Percentiles rank a stretch among this genome's conserved stretches.
These are phyloP conservation scores for Saccharomycopsis sp. DNA, from an alignment of 805 yeast genomes.

Conservation along the genomic window DNA sequence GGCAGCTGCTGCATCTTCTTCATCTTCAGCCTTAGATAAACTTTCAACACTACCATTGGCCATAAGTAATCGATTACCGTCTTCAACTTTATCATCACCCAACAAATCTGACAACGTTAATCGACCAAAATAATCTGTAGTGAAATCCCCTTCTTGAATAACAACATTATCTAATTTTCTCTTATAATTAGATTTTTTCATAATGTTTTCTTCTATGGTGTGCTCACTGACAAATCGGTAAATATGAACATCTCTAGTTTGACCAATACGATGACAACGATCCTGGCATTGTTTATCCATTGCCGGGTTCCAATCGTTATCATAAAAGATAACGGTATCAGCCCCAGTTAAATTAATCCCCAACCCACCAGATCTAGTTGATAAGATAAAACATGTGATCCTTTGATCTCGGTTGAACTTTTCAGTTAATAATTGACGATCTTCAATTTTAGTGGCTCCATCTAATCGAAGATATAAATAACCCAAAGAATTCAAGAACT, in stretches of 20 bases:
- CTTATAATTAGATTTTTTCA: constrained; percentile 91
- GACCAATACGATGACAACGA: constrained; percentile 98
- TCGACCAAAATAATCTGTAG: constrained; percentile 91
- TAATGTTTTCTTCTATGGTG: constrained; percentile 92
- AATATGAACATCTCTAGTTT: constrained; percentile 94
- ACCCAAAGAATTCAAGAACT: constrained; percentile 89
- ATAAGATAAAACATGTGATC: constrained; percentile 84
- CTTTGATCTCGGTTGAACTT: constrained; percentile 80
- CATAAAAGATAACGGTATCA: constrained; percentile 96
- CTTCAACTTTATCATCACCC: constrained; percentile 35
- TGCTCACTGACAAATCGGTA: constrained; percentile 93
- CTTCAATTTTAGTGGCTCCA: constrained; percentile 96
- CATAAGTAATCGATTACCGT: constrained; percentile 25
- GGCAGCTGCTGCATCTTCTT: constrained; percentile 84
- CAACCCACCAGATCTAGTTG: constrained; percentile 96
- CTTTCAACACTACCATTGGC: constrained; percentile 42
- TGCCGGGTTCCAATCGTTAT: constrained; percentile 99
- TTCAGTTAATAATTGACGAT: constrained; percentile 90
- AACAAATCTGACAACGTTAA: constrained; percentile 79
- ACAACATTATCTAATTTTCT: constrained; percentile 89
- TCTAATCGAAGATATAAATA: constrained; percentile 91
- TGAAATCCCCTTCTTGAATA: constrained; percentile 96
- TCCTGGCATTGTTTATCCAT: constrained; percentile 99
- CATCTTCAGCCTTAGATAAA: constrained; percentile 92
- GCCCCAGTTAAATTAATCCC: constrained; percentile 98